A percentile compares a stretch with the other conserved stretches of the same genome.
Conservation (phyloP, 306 rosid genomes). For the Malus asiatica region DNA sequence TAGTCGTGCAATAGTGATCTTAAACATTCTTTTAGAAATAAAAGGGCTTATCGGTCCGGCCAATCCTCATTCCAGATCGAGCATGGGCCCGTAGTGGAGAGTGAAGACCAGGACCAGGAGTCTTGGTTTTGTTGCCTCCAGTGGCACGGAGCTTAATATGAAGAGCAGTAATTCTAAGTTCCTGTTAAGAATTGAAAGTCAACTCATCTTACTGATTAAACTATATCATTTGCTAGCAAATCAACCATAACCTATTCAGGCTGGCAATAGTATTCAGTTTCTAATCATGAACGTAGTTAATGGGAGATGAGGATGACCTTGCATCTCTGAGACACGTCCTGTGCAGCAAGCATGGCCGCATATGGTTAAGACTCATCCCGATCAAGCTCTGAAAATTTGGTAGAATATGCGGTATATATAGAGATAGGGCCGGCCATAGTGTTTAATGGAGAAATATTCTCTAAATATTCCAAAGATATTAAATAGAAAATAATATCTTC, state of each 20-base stretch:
- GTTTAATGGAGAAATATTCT: no score
- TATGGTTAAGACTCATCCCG: constrained; percentile 86
- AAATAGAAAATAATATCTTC: no score
- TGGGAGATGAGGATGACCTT: constrained; percentile 33
- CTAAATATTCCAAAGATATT: no score
- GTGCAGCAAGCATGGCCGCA: constrained; percentile 96
- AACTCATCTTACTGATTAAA: background rate
- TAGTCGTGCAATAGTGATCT: background rate
- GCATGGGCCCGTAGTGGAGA: constrained; percentile 51
- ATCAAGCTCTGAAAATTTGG: constrained; percentile 9
- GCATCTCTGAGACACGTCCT: constrained; percentile 76
- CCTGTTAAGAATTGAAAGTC: constrained; percentile 9
- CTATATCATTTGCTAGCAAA: background rate
- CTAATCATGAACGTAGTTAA: background rate
- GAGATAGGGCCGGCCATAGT: no score
- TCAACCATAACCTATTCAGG: background rate
- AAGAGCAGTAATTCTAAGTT: constrained; percentile 46
- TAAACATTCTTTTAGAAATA: background rate
- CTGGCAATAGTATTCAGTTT: background rate
- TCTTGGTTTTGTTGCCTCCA: constrained; percentile 51
- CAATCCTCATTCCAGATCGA: constrained; percentile 4
- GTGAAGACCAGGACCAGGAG: constrained; percentile 55
- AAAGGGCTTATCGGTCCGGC: constrained; percentile 31
- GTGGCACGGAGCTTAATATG: constrained; percentile 51
- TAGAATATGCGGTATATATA: no score